These are phyloP conservation scores for Lepidium sativum DNA, from an alignment of 345 rosid species.

Conservation along the genomic window DNA sequence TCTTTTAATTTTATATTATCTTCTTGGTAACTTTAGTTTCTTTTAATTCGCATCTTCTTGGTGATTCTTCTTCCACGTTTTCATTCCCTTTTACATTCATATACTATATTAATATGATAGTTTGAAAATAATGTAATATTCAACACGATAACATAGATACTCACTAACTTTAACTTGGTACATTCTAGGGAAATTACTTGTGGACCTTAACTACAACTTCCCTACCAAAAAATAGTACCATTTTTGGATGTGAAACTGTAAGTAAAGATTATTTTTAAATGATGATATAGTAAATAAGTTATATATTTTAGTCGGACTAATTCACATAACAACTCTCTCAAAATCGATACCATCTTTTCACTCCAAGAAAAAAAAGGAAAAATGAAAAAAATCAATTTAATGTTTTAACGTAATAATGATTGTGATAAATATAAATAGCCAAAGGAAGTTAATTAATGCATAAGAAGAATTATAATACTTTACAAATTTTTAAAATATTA, in stretches of 20 bases:
- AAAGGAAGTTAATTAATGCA: background rate
- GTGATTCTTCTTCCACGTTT: slow-evolving; percentile 15
- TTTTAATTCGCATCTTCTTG: background rate
- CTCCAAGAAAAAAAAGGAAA: background rate
- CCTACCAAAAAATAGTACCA: background rate
- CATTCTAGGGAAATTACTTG: background rate
- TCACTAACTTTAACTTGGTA: background rate
- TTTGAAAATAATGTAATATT: background rate
- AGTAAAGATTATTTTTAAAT: background rate
- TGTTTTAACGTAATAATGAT: background rate
- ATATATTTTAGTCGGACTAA: background rate
- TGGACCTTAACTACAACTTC: background rate
- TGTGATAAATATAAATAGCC: background rate
- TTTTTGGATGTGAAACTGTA: background rate
- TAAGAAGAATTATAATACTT: background rate
- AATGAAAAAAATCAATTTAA: background rate
- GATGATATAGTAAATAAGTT: background rate
- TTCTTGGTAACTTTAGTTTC: background rate
- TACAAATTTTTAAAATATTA: no score
- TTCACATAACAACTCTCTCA: background rate
- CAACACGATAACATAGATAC: background rate
- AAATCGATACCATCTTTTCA: background rate
- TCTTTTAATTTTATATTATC: background rate
- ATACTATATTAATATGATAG: background rate
- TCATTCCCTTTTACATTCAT: background rate